A percentile compares a stretch with the other conserved stretches of the same genome.
These are phyloP conservation scores for Pezicula carpinea DNA, from an alignment of 2,329 filamentous ascomycete genomes.

Conservation along the genomic window DNA sequence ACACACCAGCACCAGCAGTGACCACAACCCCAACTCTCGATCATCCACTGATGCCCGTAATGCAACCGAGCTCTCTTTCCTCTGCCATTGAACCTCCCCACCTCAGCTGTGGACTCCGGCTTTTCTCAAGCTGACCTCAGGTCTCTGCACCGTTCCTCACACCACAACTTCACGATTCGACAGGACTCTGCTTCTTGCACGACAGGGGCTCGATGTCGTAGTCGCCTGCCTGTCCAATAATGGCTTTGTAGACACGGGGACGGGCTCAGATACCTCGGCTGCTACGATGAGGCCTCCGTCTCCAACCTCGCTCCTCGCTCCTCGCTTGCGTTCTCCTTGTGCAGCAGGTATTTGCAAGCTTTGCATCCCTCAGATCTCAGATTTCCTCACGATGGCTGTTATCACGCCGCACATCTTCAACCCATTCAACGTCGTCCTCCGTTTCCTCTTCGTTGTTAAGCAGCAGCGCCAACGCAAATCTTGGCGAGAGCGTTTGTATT, in stretches of 20 bases:
- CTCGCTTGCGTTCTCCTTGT: neutral
- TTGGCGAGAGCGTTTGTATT: neutral
- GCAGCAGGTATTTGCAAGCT: constrained; percentile 1
- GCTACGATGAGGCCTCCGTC: neutral
- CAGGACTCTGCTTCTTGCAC: neutral
- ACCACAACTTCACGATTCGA: neutral
- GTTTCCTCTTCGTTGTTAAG: neutral
- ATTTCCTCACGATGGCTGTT: neutral
- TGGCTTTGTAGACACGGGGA: neutral
- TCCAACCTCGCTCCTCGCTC: neutral
- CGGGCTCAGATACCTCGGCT: neutral
- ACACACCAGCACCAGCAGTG: neutral
- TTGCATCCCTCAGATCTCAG: neutral
- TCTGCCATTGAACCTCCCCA: neutral
- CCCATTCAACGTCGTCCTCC: neutral
- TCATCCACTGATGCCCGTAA: too few species aligned
- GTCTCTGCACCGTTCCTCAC: neutral
- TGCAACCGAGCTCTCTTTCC: neutral
- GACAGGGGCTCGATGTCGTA: neutral
- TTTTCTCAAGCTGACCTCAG: neutral
- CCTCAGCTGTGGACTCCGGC: neutral
- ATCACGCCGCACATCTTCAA: neutral
- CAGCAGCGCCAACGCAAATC: neutral
- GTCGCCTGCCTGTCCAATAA: neutral
- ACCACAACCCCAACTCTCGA: neutral